phyloP scores from a whole-genome alignment of 139 green algal species.

The Chlamydomonas sphaeroides region DNA sequence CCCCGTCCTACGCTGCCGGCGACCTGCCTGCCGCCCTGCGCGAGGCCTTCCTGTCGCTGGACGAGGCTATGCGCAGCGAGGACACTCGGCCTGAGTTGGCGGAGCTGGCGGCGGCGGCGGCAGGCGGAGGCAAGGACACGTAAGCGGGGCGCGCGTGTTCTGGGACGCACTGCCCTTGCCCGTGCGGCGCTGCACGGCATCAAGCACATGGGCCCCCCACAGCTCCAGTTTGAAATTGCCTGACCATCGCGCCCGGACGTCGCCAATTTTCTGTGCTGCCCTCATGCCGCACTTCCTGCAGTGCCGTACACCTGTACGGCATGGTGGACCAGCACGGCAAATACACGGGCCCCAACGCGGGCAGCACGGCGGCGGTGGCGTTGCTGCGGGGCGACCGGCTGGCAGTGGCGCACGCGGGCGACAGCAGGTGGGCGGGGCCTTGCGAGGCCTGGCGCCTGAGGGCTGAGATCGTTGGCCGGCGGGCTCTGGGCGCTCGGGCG shows the following conservation, averaged over 20 bases:
- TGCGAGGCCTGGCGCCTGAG: too few relatives aligned
- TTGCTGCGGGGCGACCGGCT: slow-evolving; percentile 17
- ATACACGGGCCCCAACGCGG: slow-evolving; percentile 35
- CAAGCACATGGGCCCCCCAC: too few relatives aligned
- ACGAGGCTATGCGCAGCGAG: slow-evolving; percentile 2
- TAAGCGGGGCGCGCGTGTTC: too few relatives aligned
- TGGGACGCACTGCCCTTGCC: too few relatives aligned
- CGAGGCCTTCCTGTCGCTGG: slow-evolving; percentile 45
- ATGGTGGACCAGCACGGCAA: background rate
- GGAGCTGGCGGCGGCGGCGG: background rate
- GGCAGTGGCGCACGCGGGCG: slow-evolving; percentile 25
- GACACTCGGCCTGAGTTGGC: slow-evolving; percentile 21
- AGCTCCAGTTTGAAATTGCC: too few relatives aligned
- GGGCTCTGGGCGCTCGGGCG: too few relatives aligned
- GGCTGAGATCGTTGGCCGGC: too few relatives aligned
- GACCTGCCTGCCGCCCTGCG: slow-evolving; percentile 18
- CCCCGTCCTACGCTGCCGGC: background rate
- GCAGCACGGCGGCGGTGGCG: slow-evolving; percentile 45
- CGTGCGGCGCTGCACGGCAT: too few relatives aligned
- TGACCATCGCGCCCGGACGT: too few relatives aligned
- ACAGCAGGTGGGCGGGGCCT: slow-evolving; percentile 30
- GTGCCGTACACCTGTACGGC: slow-evolving; percentile 4
- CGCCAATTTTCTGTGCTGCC: too few relatives aligned
- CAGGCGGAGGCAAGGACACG: too few relatives aligned
- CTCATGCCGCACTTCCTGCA: too few relatives aligned